Percentiles rank a stretch among this genome's conserved stretches.
Conservation (phyloP, 306 rosid genomes). For the Erythrophleum fordii region DNA sequence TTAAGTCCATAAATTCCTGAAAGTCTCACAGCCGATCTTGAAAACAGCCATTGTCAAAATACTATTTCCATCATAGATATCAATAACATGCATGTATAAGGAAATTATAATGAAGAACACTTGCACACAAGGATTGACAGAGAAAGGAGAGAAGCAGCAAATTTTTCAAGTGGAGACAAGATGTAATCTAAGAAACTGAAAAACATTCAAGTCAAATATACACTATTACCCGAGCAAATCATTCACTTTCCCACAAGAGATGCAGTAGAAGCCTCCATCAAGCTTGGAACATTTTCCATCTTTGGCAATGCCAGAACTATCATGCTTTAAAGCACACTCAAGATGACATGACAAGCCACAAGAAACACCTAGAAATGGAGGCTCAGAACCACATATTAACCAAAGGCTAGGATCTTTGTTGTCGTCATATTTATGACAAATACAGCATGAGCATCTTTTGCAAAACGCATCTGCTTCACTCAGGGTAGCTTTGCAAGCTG, state of each 20-base stretch:
- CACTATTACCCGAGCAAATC: conserved; percentile 86
- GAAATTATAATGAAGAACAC: conserved; percentile 13
- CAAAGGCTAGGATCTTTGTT: conserved; percentile 99
- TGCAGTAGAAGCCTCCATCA: conserved; percentile 89
- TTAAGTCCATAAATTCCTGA: not conserved
- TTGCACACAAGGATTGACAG: not conserved
- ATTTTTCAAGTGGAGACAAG: conserved; percentile 21
- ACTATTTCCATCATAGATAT: not conserved
- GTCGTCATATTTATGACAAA: conserved; percentile 88
- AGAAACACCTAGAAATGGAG: conserved; percentile 78
- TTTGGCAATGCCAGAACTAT: conserved; percentile 70
- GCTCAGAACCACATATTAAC: conserved; percentile 89
- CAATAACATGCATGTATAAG: conserved; percentile 17
- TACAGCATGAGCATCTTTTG: conserved; percentile 95
- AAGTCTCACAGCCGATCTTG: conserved; percentile 10
- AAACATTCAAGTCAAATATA: conserved; percentile 21
- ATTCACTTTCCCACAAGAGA: conserved; percentile 86
- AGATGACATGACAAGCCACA: conserved; percentile 99
- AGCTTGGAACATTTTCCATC: conserved; percentile 55
- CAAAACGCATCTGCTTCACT: conserved; percentile 71
- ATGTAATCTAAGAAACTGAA: conserved; percentile 33
- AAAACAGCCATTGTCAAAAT: conserved; percentile 18
- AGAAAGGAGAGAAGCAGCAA: conserved; percentile 5
- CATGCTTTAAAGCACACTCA: conserved; percentile 89
- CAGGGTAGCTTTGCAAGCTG: conserved; percentile 90